Conservation (phyloP, 2,329 filamentous ascomycete species). For the Celoporthe dispersa region DNA sequence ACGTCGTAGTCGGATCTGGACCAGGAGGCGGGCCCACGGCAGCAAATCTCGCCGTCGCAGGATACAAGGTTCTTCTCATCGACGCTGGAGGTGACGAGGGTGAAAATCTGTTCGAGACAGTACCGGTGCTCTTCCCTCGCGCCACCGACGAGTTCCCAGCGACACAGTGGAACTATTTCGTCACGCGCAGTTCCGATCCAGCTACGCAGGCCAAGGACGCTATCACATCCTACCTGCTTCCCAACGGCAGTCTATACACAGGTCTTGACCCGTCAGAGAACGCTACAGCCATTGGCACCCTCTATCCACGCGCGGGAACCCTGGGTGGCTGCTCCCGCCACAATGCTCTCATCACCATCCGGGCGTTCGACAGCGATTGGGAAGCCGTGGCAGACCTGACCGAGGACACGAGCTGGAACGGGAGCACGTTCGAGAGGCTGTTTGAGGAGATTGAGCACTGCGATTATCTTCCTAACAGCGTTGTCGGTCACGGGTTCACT, state of each 20-base stretch:
- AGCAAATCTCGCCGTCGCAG: constrained; percentile 24
- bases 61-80: constrained; percentile 37
- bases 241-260: constrained; percentile 55
- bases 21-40: constrained; percentile 25
- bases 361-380: constrained; percentile 58
- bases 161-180: constrained; percentile 66
- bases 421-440: constrained; percentile 53
- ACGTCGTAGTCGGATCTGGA: constrained; percentile 26
- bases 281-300: constrained; percentile 55
- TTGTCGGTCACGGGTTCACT: constrained; percentile 56
- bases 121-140: constrained; percentile 50
- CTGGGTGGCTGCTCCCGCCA: constrained; percentile 62
- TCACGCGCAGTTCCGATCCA: constrained; percentile 63
- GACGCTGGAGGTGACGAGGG: constrained; percentile 64
- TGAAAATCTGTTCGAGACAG: constrained; percentile 36
- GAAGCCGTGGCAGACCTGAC: constrained; percentile 57
- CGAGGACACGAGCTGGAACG: constrained; percentile 57
- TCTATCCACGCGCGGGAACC: constrained; percentile 61
- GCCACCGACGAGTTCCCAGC: constrained; percentile 57
- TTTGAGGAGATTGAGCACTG: constrained; percentile 53
- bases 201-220: constrained; percentile 57
- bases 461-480: constrained; percentile 46
- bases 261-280: constrained; percentile 57
- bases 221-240: constrained; percentile 62
- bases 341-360: constrained; percentile 58